phyloP scores from a whole-genome alignment of 1,284 basidiomycete species.

The Wallemia ichthyophaga region DNA sequence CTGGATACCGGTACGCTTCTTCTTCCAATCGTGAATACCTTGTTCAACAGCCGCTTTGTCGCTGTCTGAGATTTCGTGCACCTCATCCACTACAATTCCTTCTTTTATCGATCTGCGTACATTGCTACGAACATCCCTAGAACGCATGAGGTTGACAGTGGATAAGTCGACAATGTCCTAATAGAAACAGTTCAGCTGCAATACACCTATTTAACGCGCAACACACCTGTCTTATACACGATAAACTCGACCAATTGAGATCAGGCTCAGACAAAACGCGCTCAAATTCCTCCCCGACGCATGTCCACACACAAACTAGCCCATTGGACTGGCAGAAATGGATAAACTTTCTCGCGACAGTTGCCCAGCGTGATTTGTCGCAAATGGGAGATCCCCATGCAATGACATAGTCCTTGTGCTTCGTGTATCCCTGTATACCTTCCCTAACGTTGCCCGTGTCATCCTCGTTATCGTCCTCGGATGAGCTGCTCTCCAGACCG shows the following conservation, averaged over 20 bases:
- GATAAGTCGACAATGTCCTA: not conserved
- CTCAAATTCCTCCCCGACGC: not conserved
- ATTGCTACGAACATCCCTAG: not conserved
- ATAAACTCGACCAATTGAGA: not conserved
- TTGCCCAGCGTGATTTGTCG: not conserved
- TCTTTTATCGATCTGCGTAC: not conserved
- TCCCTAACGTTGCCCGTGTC: not conserved
- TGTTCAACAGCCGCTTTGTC: not conserved
- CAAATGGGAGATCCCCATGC: not conserved
- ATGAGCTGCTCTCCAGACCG: not conserved
- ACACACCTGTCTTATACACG: not conserved
- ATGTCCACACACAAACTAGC: not conserved
- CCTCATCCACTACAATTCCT: not conserved
- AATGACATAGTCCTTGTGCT: not conserved
- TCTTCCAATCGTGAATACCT: not conserved
- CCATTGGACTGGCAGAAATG: not conserved
- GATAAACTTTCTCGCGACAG: not conserved
- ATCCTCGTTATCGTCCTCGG: not conserved
- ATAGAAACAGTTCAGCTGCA: too few relatives aligned
- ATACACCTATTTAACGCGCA: too few relatives aligned
- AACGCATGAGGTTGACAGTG: not conserved
- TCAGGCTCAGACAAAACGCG: not conserved
- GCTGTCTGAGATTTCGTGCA: not conserved
- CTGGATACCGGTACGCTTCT: not conserved
- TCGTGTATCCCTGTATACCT: not conserved